Evolutionary conservation across 371 early-diverging fungal species (phyloP).

Genomic region (Rhizomucor pusillus): DNA sequence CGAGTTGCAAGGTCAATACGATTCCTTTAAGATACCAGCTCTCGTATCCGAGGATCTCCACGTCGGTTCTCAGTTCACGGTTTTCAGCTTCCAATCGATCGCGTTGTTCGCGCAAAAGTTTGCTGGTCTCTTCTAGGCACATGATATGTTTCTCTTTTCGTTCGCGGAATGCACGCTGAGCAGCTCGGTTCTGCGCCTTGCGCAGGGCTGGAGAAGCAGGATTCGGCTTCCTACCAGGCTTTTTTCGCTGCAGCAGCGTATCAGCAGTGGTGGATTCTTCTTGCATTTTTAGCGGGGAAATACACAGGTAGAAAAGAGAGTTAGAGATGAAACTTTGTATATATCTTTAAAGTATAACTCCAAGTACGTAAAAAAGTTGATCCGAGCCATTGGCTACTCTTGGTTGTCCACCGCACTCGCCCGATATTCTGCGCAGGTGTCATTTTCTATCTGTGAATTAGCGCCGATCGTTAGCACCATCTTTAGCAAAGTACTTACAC

Average conservation of each 20-base stretch:
- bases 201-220: conserved; percentile 61
- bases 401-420: too few species aligned
- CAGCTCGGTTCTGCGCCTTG: conserved; percentile 73
- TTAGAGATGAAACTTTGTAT: too few species aligned
- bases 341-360: too few species aligned
- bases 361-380: too few species aligned
- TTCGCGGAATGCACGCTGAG: conserved; percentile 74
- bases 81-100: conserved; percentile 37
- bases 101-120: conserved; percentile 49
- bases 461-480: too few species aligned
- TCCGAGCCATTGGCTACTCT: too few species aligned
- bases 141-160: conserved; percentile 64
- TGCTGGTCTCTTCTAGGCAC: conserved; percentile 56
- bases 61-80: conserved; percentile 28
- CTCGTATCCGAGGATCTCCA: conserved; percentile 48
- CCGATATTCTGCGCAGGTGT: too few species aligned
- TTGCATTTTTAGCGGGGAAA: too few species aligned
- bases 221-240: conserved; percentile 76
- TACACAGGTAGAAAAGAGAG: too few species aligned
- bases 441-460: too few species aligned
- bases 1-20: conserved; percentile 35
- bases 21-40: conserved; percentile 45
- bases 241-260: conserved; percentile 27
- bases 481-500: too few species aligned
- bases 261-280: neutral